phyloP scores from a whole-genome alignment of 2,329 filamentous ascomycete genomes.

The Calonectria multiphialidica region DNA sequence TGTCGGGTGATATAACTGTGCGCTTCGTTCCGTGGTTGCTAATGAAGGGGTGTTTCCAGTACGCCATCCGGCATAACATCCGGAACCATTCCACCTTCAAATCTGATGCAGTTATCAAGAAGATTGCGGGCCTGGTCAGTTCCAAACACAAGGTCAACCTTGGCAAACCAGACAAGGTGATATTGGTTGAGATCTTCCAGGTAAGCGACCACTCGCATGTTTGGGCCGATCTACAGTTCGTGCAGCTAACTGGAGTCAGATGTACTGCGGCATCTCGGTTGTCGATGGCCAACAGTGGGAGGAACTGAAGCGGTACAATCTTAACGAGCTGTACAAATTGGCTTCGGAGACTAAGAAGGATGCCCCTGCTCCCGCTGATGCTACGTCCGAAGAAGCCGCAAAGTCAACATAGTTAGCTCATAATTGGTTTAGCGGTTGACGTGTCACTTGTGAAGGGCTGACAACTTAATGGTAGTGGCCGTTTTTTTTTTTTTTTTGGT shows the following conservation, averaged over 20 bases:
- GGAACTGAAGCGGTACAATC: conserved; percentile 80
- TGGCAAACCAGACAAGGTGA: conserved; percentile 81
- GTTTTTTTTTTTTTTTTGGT: conserved; percentile 9
- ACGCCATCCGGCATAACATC: conserved; percentile 85
- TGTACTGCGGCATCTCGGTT: conserved; percentile 83
- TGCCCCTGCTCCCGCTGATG: conserved; percentile 9
- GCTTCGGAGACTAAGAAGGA: conserved; percentile 35
- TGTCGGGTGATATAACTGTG: conserved; percentile 26
- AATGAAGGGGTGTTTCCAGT: conserved; percentile 61
- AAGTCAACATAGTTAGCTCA: conserved; percentile 33
- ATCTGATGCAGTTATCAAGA: conserved; percentile 77
- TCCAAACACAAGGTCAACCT: conserved; percentile 81
- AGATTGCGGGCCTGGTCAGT: conserved; percentile 75
- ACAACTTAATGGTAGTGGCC: conserved; percentile 13
- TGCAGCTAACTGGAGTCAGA: conserved; percentile 59
- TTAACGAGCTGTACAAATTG: conserved; percentile 76
- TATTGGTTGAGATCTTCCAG: conserved; percentile 85
- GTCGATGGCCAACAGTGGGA: conserved; percentile 79
- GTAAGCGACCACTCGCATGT: conserved; percentile 57
- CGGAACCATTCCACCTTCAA: conserved; percentile 79
- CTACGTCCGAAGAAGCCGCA: conserved; percentile 27
- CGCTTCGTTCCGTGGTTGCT: conserved; percentile 22
- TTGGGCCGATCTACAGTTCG: conserved; percentile 32
- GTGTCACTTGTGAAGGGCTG: conserved; percentile 24
- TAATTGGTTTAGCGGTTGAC: conserved; percentile 19